Evolutionary conservation across 1,284 basidiomycete genomes (phyloP).

Genomic region (Entoloma clypeatum): DNA sequence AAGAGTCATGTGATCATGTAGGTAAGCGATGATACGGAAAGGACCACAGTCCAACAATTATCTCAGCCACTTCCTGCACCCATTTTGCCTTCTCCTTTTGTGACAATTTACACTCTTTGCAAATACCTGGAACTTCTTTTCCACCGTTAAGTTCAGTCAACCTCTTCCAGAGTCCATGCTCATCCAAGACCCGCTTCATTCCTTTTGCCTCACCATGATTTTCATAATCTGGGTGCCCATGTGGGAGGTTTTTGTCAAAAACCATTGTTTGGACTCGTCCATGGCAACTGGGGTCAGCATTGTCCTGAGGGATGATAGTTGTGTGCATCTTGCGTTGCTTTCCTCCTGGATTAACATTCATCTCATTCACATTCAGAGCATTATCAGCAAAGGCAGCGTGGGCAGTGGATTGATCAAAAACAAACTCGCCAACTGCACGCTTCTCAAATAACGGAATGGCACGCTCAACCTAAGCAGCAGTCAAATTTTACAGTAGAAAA

Average conservation of each 20-base stretch:
- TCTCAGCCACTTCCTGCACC: constrained; percentile 3
- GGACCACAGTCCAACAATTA: constrained; percentile 10
- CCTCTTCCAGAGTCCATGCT: constrained; percentile 4
- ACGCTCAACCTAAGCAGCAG: not conserved
- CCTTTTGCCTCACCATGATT: constrained; percentile 8
- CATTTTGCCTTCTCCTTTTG: constrained; percentile 7
- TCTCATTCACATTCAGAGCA: constrained; percentile 14
- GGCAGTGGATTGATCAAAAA: constrained; percentile 16
- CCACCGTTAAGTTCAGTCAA: constrained; percentile 2
- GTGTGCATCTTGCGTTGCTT: constrained; percentile 6
- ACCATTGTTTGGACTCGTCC: constrained; percentile 9
- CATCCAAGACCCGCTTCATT: constrained; percentile 5
- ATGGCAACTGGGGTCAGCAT: constrained; percentile 4
- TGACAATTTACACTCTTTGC: constrained; percentile 11
- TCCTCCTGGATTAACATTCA: constrained; percentile 13
- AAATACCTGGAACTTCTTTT: constrained; percentile 9
- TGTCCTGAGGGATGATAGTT: constrained; percentile 8
- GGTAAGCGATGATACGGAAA: too few relatives aligned
- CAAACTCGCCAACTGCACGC: constrained; percentile 10
- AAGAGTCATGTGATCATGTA: too few relatives aligned
- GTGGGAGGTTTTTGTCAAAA: constrained; percentile 7
- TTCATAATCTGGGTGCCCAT: constrained; percentile 10
- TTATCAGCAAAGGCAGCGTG: constrained; percentile 12
- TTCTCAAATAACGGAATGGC: constrained; percentile 12
- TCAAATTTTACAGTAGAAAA: not conserved